A percentile compares a stretch with the other conserved stretches of the same genome.
These are phyloP conservation scores for Melampsora americana DNA, from an alignment of 1,284 basidiomycete species.

Conservation along the genomic window DNA sequence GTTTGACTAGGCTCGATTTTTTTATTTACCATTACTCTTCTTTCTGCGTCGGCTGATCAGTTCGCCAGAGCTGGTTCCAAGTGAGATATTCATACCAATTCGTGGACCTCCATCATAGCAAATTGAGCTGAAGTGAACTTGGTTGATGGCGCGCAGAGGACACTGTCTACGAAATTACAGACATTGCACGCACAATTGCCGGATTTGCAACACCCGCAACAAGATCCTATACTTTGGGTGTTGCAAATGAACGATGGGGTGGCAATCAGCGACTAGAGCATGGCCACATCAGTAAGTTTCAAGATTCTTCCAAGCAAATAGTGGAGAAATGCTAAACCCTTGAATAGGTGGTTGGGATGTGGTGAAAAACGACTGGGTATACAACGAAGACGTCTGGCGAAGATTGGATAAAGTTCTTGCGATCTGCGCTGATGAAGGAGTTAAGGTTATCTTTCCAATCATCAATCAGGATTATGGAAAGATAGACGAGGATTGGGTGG, in stretches of 20 bases:
- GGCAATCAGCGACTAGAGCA: background rate
- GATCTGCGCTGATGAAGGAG: background rate
- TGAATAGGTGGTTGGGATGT: background rate
- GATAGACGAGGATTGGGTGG: slow-evolving; percentile 7
- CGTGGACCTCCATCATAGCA: background rate
- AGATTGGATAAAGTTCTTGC: background rate
- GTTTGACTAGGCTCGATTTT: background rate
- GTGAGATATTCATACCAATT: background rate
- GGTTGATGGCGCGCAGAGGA: background rate
- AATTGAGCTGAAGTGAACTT: background rate
- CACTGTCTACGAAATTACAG: background rate
- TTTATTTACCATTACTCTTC: background rate
- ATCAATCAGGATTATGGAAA: slow-evolving; percentile 26
- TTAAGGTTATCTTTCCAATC: slow-evolving; percentile 12
- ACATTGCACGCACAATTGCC: background rate
- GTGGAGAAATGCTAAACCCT: background rate
- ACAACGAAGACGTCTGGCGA: background rate
- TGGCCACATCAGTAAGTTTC: background rate
- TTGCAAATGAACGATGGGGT: slow-evolving; percentile 3
- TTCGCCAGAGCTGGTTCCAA: background rate
- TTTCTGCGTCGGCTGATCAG: background rate
- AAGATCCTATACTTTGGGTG: background rate
- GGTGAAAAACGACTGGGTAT: background rate
- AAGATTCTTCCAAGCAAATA: background rate
- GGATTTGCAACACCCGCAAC: slow-evolving; percentile 13